Evolutionary conservation across 164 flowering plant species (phyloP), one percentile per base, ranked within the genome.

Genomic region (Umbilicus rupestris): DNA sequence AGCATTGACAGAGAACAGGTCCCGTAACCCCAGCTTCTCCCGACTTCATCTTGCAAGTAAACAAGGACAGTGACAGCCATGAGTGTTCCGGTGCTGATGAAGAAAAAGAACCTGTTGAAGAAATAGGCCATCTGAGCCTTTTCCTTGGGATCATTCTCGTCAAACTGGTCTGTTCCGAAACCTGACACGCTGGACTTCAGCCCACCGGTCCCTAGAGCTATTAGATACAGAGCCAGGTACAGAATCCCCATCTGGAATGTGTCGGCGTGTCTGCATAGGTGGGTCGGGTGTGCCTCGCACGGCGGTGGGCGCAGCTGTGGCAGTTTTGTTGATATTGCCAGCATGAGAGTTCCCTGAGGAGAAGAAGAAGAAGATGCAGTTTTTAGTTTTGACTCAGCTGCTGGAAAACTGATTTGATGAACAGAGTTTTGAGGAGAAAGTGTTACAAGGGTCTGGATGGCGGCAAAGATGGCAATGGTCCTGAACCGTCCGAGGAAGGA

Each of bases 181-280:
- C 93, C 96, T 19, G 98, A 88, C 1, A 92, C 90, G 22, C 98
- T 85, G 0, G 98, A 92, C 65, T 90, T 90, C 6, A 92, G 78
- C 70, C 98, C 96, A 4, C 98, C 98, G 1, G 91, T 90, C 14
- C 98, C 98, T 4, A 92, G 64, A 20, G 97, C 90, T 15, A 90
- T 84, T 5, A 88, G 64, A 71, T 88, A 90, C 0, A 92, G 66
- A 44, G 94, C 75, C 9, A 81, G 0, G 79, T 90, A 90, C 0
- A 92, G 66, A 39, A 87, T 68, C 0, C 86, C 89, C 90, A 92
- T 88, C 47, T 92, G 96, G 62, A 81, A 71, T 12, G 83, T 82
- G 39, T 20, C 81, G 9, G 96, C 92, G 45, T 72, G 78, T 63
- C 75, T 7, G 79, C 95, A 89, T 11, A 70, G 60, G n/a, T 59